A percentile compares a stretch with the other conserved stretches of the same genome.
Conservation (phyloP, 2,329 filamentous ascomycete genomes). For the Calonectria pseudoreteaudii region DNA sequence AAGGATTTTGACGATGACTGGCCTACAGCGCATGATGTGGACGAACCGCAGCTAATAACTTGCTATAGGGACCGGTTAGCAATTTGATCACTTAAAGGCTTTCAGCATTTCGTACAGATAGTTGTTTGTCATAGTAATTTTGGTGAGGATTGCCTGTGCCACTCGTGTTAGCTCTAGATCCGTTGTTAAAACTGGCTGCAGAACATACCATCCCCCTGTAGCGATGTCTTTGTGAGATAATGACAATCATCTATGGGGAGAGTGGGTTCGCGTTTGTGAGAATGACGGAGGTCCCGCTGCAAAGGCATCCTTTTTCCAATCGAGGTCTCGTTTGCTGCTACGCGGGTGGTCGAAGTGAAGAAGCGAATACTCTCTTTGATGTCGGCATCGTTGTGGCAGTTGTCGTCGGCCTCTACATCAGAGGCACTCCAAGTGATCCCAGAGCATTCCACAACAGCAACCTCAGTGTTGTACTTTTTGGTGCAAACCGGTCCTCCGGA, state of each 20-base stretch:
- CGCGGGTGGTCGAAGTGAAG: background rate
- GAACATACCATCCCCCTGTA: background rate
- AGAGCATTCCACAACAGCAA: constrained; percentile 8
- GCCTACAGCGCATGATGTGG: constrained; percentile 2
- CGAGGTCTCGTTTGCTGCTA: background rate
- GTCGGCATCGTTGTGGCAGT: background rate
- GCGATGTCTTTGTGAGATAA: background rate
- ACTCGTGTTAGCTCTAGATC: background rate
- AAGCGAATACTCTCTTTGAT: background rate
- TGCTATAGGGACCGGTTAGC: background rate
- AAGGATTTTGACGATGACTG: background rate
- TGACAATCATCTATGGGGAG: background rate
- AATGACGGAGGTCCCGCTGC: background rate
- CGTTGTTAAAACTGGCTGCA: background rate
- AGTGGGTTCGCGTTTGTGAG: background rate
- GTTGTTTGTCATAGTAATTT: constrained; percentile 11
- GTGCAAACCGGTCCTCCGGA: constrained; percentile 8
- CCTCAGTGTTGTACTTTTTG: background rate
- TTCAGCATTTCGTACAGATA: background rate
- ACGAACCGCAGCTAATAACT: background rate
- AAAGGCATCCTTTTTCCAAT: background rate
- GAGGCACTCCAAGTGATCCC: background rate
- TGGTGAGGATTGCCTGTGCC: constrained; percentile 14
- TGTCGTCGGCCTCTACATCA: background rate
- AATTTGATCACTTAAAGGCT: background rate